Conservation (phyloP, 441 rosid species). For the California macrophylla region DNA sequence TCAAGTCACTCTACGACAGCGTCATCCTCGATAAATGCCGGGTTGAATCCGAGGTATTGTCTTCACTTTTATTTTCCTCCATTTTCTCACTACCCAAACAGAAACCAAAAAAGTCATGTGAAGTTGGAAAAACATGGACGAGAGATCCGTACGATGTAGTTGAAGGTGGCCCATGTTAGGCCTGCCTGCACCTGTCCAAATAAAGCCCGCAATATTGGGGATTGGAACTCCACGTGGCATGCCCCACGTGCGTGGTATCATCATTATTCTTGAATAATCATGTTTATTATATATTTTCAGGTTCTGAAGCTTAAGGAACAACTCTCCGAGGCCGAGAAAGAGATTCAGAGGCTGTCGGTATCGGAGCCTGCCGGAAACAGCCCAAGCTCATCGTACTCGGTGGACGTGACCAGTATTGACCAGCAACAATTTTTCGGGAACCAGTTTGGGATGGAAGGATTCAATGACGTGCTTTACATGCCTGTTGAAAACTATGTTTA, state of each 20-base stretch:
- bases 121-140: background rate
- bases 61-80: background rate
- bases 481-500: background rate
- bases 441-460: background rate
- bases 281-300: background rate
- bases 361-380: background rate
- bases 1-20: background rate
- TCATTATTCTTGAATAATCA: too few relatives aligned
- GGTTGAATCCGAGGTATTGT: background rate
- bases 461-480: background rate
- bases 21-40: background rate
- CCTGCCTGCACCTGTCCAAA: background rate
- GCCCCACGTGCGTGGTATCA: background rate
- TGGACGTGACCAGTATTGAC: background rate
- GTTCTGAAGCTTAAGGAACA: background rate
- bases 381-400: background rate
- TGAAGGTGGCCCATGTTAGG: conserved; percentile 3
- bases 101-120: too few relatives aligned
- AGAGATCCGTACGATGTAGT: background rate
- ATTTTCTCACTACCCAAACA: too few relatives aligned
- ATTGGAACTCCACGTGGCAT: background rate
- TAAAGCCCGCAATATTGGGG: background rate
- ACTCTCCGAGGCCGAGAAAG: background rate
- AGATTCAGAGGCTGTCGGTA: background rate
- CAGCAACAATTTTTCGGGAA: background rate